Evolutionary conservation across 1,284 basidiomycete species (phyloP).

Genomic region (Singerocomus inundabilis): DNA sequence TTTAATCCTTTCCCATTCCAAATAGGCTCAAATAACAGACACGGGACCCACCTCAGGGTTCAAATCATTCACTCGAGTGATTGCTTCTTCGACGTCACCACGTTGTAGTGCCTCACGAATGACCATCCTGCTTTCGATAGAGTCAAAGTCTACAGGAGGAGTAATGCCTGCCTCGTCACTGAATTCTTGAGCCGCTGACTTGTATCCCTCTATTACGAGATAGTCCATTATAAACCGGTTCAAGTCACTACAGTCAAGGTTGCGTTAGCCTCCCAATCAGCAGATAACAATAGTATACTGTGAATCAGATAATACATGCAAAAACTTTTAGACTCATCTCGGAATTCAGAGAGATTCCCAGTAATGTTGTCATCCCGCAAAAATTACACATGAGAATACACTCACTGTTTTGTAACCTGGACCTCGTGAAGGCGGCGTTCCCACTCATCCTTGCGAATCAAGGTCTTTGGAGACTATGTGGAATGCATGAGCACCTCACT

Average conservation of each 20-base stretch:
- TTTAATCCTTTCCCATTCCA: slow-evolving; percentile 70
- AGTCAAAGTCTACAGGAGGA: slow-evolving; percentile 82
- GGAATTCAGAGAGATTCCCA: slow-evolving; percentile 88
- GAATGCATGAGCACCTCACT: slow-evolving; percentile 3
- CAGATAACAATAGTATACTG: slow-evolving; percentile 13
- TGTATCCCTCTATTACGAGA: slow-evolving; percentile 96
- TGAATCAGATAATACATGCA: slow-evolving; percentile 82
- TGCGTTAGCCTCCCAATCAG: slow-evolving; percentile 39
- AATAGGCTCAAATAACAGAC: slow-evolving; percentile 5
- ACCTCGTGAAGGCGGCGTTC: slow-evolving; percentile 72
- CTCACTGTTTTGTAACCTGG: slow-evolving; percentile 75
- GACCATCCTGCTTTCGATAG: slow-evolving; percentile 90
- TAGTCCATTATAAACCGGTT: slow-evolving; percentile 98
- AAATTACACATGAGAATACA: slow-evolving; percentile 24
- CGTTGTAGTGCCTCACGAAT: slow-evolving; percentile 93
- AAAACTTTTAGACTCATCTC: slow-evolving; percentile 59
- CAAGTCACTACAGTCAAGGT: slow-evolving; percentile 62
- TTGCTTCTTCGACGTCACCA: slow-evolving; percentile 93
- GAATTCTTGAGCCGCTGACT: slow-evolving; percentile 93
- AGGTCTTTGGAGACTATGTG: slow-evolving; percentile 43
- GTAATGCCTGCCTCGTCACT: slow-evolving; percentile 81
- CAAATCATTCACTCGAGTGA: slow-evolving; percentile 90
- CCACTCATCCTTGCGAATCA: slow-evolving; percentile 74
- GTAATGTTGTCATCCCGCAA: slow-evolving; percentile 57
- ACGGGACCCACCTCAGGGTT: slow-evolving; percentile 86